These are phyloP conservation scores for Boletus pseudopeckii DNA, from an alignment of 768 basidiomycete species.

Conservation along the genomic window DNA sequence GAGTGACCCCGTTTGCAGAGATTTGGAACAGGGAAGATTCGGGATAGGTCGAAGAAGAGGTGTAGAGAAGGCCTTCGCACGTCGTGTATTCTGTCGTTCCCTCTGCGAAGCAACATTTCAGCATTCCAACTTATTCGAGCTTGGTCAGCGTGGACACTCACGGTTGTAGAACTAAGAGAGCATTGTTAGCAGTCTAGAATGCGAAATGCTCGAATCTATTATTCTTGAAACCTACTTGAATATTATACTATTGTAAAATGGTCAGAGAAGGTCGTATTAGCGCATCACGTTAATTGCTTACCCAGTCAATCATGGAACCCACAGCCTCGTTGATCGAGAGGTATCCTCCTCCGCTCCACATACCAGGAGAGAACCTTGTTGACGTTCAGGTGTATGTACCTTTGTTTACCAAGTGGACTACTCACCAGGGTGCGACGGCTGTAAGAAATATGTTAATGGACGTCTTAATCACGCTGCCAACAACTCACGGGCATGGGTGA, in stretches of 20 bases:
- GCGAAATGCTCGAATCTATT: background rate
- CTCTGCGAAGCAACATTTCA: constrained; percentile 21
- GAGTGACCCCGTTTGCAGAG: constrained; percentile 49
- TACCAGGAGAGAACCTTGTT: background rate
- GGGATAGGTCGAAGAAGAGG: constrained; percentile 39
- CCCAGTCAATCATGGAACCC: background rate
- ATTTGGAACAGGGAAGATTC: constrained; percentile 44
- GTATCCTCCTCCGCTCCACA: background rate
- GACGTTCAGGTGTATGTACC: background rate
- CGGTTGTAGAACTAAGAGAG: constrained; percentile 16
- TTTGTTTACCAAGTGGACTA: background rate
- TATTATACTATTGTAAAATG: background rate
- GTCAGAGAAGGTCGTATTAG: background rate
- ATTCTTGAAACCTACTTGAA: background rate
- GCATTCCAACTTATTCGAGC: background rate
- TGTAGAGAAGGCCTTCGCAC: constrained; percentile 36
- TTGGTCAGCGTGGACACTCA: background rate
- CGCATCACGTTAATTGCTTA: background rate
- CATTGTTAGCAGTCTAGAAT: background rate
- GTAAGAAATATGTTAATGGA: background rate
- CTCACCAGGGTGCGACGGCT: constrained; percentile 7
- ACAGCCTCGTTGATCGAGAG: background rate
- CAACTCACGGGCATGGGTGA: constrained; percentile 32
- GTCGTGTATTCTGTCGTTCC: constrained; percentile 36
- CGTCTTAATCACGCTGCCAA: background rate